These are phyloP conservation scores for Ballota nigra DNA, from an alignment of 257 asterid species.

Conservation along the genomic window DNA sequence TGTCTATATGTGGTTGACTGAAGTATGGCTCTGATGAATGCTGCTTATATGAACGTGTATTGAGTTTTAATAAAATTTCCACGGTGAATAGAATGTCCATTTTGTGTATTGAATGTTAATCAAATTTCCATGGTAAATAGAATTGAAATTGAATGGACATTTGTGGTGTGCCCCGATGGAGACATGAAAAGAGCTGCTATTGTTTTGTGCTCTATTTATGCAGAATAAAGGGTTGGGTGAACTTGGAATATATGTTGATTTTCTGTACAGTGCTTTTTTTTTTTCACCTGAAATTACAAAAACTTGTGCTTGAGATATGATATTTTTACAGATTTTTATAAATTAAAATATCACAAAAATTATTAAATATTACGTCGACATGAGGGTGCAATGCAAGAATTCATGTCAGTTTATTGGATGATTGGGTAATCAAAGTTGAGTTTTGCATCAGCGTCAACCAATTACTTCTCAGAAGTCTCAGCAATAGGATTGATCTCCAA, in stretches of 20 bases:
- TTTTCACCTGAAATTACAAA: no score
- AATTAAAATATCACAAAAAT: no score
- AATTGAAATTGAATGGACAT: not conserved
- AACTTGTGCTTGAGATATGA: no score
- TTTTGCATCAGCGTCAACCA: conserved; percentile 99
- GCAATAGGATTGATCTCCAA: conserved; percentile 98
- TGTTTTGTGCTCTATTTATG: not conserved
- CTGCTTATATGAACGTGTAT: not conserved
- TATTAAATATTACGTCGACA: no score
- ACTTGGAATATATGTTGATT: not conserved
- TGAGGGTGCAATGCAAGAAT: not conserved
- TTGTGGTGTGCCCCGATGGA: not conserved
- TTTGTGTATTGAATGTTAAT: not conserved
- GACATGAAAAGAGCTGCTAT: not conserved
- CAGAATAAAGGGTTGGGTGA: not conserved
- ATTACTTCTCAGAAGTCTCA: conserved; percentile 81
- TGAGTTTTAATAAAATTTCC: not conserved
- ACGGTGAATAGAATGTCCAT: not conserved
- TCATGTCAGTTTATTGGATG: no score
- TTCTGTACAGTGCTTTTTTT: not conserved
- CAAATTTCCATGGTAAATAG: not conserved
- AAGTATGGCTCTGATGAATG: not conserved
- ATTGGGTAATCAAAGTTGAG: conserved; percentile 71
- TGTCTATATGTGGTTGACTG: conserved; percentile 1
- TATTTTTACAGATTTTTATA: no score